Evolutionary conservation across 2,329 filamentous ascomycete genomes (phyloP), one percentile per base, ranked within the genome.

Genomic region (Pseudogymnoascus sp.): DNA sequence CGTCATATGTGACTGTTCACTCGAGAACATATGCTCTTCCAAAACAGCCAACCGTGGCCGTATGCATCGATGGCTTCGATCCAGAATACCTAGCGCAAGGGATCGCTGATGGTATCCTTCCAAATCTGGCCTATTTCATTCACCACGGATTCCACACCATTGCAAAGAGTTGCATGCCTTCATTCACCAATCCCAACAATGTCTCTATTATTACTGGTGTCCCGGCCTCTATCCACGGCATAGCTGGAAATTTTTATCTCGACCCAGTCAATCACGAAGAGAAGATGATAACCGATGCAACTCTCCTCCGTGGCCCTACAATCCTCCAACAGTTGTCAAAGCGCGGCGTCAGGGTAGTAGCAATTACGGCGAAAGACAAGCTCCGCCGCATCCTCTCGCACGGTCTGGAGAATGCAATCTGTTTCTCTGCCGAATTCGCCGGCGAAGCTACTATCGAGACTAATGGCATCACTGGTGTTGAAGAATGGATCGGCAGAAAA

Each of bases 171-270:
- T 72, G 73, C 34, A 79, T 79, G 76, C 77, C 77, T 0, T 76
- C 77, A 0, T 75, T 79, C 63, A 79, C 77, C 9, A 79, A 79
- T 63, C 75, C 77, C 3, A 79, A 79, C 69, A 79, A 79, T 62
- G 71, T 77, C 3, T 77, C 75, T 60, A 79, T 79, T 62, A 77
- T 79, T 67, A 78, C 77, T 1, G 77, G 77, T 3, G 71, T 69
- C 8, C 75, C 77, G 1, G 72, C 77, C 0, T 64, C 71, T 3
- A 68, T 74, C 7, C 77, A 79, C 59, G 77, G 77, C 23, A 77
- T 79, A 56, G 70, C 76, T 2, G 77, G 77, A 0, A 79, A 79
- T 65, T 79, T 74, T 68, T 79, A 75, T 64, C 71, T 79, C 3
- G 77, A 79, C 66, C 68, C 67, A 9, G 65, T 69, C 16, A 77